Conservation (phyloP, 1,284 basidiomycete species). For the Gomphus bonarii region DNA sequence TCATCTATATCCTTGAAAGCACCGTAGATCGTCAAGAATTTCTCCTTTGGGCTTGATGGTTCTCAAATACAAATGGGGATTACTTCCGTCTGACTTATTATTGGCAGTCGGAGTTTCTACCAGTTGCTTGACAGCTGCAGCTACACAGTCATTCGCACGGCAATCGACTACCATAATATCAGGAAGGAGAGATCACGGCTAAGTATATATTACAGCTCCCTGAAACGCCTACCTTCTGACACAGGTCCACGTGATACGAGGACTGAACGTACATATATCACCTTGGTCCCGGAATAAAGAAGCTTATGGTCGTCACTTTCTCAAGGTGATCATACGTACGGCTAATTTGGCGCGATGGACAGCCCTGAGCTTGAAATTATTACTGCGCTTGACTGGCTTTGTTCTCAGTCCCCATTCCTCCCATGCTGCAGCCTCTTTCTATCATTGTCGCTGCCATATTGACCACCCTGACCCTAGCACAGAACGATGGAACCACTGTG, state of each 20-base stretch:
- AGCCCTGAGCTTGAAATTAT: background rate
- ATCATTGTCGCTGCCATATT: background rate
- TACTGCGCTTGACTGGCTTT: background rate
- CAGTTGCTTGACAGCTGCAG: background rate
- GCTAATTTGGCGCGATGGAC: background rate
- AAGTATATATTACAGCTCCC: background rate
- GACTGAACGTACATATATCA: background rate
- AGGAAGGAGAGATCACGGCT: background rate
- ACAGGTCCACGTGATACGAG: background rate
- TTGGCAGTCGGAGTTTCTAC: background rate
- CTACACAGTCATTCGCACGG: background rate
- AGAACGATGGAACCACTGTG: constrained; percentile 3
- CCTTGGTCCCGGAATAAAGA: background rate
- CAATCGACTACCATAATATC: background rate
- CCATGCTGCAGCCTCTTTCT: background rate
- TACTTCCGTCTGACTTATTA: background rate
- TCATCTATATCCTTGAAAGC: no score
- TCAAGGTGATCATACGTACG: no score
- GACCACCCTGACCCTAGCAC: background rate
- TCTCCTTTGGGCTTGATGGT: background rate
- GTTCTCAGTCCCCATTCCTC: no score
- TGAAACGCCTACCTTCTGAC: background rate
- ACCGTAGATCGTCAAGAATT: no score
- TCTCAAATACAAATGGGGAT: background rate
- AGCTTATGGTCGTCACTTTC: background rate